Evolutionary conservation across 352 stramenopile species (phyloP).

Genomic region (Phytophthora cryptogea): DNA sequence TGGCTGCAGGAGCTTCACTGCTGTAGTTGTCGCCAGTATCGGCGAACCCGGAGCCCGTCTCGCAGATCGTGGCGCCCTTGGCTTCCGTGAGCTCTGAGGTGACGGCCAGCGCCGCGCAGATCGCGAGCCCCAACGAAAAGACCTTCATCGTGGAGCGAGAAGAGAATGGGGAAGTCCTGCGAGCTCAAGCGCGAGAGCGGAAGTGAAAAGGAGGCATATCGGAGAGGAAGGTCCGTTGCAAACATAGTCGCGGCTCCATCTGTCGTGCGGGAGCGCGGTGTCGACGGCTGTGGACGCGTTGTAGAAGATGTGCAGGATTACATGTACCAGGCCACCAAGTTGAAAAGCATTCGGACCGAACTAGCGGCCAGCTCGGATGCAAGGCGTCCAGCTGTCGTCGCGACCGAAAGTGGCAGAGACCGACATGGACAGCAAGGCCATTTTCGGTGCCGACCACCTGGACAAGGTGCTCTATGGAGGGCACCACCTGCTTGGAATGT

Average conservation of each 20-base stretch:
- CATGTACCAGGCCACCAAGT: slow-evolving; percentile 12
- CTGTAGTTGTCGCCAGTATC: slow-evolving; percentile 26
- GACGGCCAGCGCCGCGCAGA: slow-evolving; percentile 30
- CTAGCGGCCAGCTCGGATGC: slow-evolving; percentile 20
- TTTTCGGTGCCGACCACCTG: slow-evolving; percentile 20
- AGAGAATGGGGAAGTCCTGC: background rate
- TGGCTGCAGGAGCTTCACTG: slow-evolving; percentile 6
- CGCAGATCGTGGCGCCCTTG: slow-evolving; percentile 21
- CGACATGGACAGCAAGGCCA: background rate
- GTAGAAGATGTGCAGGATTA: slow-evolving; percentile 38
- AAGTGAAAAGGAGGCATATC: slow-evolving; percentile 25
- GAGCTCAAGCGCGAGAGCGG: slow-evolving; percentile 18
- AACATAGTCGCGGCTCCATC: slow-evolving; percentile 21
- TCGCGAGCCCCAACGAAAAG: slow-evolving; percentile 24
- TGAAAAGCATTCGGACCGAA: slow-evolving; percentile 21
- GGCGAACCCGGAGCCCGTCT: slow-evolving; percentile 18
- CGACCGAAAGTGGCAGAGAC: slow-evolving; percentile 17
- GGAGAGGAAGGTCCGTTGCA: slow-evolving; percentile 10
- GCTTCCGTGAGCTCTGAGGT: slow-evolving; percentile 21
- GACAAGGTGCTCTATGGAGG: slow-evolving; percentile 21
- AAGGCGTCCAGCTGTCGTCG: slow-evolving; percentile 8
- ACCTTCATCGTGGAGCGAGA: slow-evolving; percentile 25
- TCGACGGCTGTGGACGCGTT: slow-evolving; percentile 19
- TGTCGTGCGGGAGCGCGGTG: slow-evolving; percentile 14
- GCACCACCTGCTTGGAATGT: slow-evolving; percentile 10